Base-by-base conservation (phyloP, 177 flowering plant genomes). In the Tripterygium wilfordii region DNA sequence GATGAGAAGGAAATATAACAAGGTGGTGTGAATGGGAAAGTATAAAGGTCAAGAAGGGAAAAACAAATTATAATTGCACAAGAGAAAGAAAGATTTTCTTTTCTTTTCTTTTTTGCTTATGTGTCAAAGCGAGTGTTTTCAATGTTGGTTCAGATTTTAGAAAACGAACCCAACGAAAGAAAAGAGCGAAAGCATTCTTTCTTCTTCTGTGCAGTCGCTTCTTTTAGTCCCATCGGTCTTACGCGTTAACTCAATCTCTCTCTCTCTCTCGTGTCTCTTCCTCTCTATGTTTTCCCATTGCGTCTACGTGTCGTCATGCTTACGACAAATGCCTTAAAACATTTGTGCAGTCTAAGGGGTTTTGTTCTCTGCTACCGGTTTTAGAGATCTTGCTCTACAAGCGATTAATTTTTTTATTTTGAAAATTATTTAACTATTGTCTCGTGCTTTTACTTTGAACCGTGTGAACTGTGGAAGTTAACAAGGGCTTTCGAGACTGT, bases 281-380 rank as follows among this genome's bases (percentile, higher is more conserved):
- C 38, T 7, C 16, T 21, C 26, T 41, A 73, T 70, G 59, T 42
- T 68, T 65, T 68, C 77, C 41, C 75, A 72, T 53, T 72, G 57
- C 74, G 83, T 53, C 25, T 14, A 5, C 13, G 20, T 51, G 56
- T 23, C 75, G 78, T 75, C 80, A 75, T 24, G 67, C 62, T 54
- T 13, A 71, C 72, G 74, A 23, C 26, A 33, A 24, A 18, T 12
- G 28, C 15, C 24, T 1, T n/a, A n/a, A n/a, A n/a, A n/a, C n/a
- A n/a, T n/a, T n/a, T n/a, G n/a, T n/a, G n/a, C n/a, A n/a, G n/a
- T n/a, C n/a, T n/a, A n/a, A 25, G 57, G 22, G 47, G 8, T 48
- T 23, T 46, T 45, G 43, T 60, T 55, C 49, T 51, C 53, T 49
- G 41, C 48, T 9, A 22, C 57, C 57, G 12, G 35, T 20, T 36